A percentile compares a stretch with the other conserved stretches of the same genome.
These are phyloP conservation scores for Talaromyces albobiverticillius DNA, from an alignment of 2,329 filamentous ascomycete genomes.

Conservation along the genomic window DNA sequence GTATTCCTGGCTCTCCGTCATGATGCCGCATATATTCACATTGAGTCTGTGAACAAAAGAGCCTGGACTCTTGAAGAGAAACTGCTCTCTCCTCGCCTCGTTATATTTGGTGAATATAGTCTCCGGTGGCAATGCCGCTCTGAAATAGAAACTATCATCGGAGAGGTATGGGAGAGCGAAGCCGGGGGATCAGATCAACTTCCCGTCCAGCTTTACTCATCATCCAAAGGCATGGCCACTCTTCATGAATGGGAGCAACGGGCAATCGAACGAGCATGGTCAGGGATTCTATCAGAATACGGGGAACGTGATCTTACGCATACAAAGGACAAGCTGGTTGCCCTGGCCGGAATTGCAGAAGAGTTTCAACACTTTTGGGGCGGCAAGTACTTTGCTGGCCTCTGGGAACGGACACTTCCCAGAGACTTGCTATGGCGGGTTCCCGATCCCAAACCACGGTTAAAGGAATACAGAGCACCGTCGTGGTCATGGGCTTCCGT, in stretches of 20 bases:
- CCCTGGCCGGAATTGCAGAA: constrained; percentile 2
- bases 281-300: background rate
- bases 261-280: background rate
- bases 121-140: background rate
- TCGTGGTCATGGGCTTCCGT: background rate
- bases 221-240: background rate
- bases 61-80: background rate
- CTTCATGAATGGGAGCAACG: too few relatives aligned
- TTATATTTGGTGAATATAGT: background rate
- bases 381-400: background rate
- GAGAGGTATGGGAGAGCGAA: background rate
- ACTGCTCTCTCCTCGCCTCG: background rate
- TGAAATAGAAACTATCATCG: background rate
- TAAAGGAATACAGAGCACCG: background rate
- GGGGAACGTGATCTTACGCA: background rate
- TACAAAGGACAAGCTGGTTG: background rate
- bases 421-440: background rate
- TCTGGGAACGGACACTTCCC: background rate
- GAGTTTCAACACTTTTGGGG: background rate
- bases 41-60: background rate
- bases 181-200: background rate
- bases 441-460: background rate
- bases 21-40: background rate
- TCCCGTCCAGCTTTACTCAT: background rate
- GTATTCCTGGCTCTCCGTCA: background rate